These are phyloP conservation scores for Turnera subulata DNA, from an alignment of 345 rosid species.

Conservation along the genomic window DNA sequence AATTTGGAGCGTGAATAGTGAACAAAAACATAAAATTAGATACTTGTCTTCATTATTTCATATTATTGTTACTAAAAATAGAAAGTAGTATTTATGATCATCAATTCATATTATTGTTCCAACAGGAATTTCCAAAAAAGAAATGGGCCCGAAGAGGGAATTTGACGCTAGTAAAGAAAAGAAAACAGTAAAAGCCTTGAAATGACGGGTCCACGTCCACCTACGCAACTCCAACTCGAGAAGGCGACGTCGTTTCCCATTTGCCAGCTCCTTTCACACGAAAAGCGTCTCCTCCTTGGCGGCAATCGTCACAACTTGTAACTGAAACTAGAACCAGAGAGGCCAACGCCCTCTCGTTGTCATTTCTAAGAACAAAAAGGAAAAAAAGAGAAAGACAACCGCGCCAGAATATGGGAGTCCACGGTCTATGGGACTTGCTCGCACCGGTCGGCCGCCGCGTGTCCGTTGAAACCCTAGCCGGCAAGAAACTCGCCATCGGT, in stretches of 20 bases:
- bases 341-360: not conserved
- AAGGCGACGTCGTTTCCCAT: conserved; percentile 2
- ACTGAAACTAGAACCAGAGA: not conserved
- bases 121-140: no score
- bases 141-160: no score
- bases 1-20: no score
- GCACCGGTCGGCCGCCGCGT: conserved; percentile 97
- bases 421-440: conserved; percentile 76
- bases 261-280: not conserved
- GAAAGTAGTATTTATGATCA: no score
- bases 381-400: not conserved
- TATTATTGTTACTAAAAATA: no score
- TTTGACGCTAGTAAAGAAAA: no score
- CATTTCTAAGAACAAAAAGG: not conserved
- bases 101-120: no score
- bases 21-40: no score
- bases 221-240: no score
- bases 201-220: no score
- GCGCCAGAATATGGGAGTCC: conserved; percentile 51
- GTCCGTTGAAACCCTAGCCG: conserved; percentile 88
- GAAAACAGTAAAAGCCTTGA: no score
- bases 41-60: no score
- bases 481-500: conserved; percentile 84
- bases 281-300: conserved; percentile 1
- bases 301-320: conserved; percentile 4